Conservation (phyloP, 345 rosid species). For the Jatropha curcas region DNA sequence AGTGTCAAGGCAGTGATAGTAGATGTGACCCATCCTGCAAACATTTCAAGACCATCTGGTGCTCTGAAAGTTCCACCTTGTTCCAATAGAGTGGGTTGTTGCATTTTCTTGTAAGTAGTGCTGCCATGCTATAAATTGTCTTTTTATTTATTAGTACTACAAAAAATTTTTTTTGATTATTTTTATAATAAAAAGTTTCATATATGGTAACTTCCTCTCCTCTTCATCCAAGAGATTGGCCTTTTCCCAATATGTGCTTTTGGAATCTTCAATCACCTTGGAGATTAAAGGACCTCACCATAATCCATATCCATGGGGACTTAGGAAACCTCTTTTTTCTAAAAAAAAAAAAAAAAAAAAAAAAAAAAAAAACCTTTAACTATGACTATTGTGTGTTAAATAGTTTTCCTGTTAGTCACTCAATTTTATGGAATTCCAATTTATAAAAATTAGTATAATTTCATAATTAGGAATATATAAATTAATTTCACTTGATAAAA, state of each 20-base stretch:
- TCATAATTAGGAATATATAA: no score
- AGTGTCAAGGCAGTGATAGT: not conserved
- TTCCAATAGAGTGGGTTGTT: not conserved
- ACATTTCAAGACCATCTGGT: not conserved
- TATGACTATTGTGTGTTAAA: no score
- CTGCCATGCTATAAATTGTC: not conserved
- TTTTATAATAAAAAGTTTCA: no score
- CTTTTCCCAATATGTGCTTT: slow-evolving; percentile 21
- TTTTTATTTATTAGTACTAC: not conserved
- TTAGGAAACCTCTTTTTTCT: no score
- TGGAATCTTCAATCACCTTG: not conserved
- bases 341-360: no score
- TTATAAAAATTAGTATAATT: no score
- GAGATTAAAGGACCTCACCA: not conserved
- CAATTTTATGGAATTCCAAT: no score
- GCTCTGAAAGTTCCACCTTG: not conserved
- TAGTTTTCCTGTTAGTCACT: no score
- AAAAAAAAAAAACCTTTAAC: no score
- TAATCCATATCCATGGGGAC: no score
- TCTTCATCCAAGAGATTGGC: slow-evolving; percentile 10
- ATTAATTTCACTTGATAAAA: no score
- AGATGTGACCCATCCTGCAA: not conserved
- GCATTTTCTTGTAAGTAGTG: not conserved
- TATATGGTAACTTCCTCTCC: not conserved
- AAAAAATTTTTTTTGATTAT: no score